A percentile compares a stretch with the other conserved stretches of the same genome.
Conservation (phyloP, 345 rosid species). For the Arabidopsis suecica region DNA sequence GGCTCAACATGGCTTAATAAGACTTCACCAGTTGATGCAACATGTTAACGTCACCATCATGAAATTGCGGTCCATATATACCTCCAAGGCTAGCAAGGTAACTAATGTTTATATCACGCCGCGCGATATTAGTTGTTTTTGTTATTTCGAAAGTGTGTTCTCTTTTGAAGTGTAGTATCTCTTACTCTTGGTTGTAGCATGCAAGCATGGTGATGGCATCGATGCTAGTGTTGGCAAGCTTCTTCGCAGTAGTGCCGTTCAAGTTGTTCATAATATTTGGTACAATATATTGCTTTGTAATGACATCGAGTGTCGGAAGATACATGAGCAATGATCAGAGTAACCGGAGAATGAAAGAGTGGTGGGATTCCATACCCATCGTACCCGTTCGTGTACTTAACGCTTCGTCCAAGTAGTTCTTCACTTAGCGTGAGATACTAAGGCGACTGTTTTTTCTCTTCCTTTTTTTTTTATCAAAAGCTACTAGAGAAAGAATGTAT, state of each 20-base stretch:
- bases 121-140: neutral
- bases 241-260: conserved; percentile 63
- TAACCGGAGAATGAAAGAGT: conserved; percentile 69
- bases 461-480: neutral
- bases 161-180: neutral
- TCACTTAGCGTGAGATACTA: conserved; percentile 2
- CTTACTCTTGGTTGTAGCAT: conserved; percentile 58
- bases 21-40: conserved; percentile 61
- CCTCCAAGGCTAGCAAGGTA: conserved; percentile 73
- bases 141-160: neutral
- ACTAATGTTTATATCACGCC: neutral
- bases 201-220: conserved; percentile 59
- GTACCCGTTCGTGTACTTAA: conserved; percentile 61
- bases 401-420: conserved; percentile 39
- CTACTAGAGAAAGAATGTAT: conserved; percentile 11
- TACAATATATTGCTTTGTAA: conserved; percentile 43
- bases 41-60: conserved; percentile 62
- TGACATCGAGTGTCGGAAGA: conserved; percentile 62
- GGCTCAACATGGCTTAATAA: conserved; percentile 68
- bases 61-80: conserved; percentile 71
- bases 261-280: conserved; percentile 57
- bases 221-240: conserved; percentile 52
- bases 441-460: conserved; percentile 3
- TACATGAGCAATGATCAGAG: conserved; percentile 53
- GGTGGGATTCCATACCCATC: conserved; percentile 95